Conservation (phyloP, 768 basidiomycete species). For the Psilocybe cubensis region DNA sequence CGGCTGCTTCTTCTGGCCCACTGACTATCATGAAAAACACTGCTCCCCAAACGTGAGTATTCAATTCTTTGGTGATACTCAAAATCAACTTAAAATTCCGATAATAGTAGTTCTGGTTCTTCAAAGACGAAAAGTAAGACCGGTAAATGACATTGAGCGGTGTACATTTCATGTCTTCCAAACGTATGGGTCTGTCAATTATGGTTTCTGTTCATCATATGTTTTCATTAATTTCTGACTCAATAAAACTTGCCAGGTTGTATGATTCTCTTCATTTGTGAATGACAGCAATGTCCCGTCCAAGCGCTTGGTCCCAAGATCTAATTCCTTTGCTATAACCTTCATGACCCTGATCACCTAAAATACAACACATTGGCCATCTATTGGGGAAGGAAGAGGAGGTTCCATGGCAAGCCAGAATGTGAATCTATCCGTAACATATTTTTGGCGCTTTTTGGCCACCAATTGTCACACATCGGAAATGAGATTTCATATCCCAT, state of each 20-base stretch:
- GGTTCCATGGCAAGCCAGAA: neutral
- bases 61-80: neutral
- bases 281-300: constrained; percentile 2
- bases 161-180: constrained; percentile 7
- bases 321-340: neutral
- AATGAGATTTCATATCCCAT: constrained; percentile 5
- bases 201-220: neutral
- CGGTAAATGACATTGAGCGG: constrained; percentile 17
- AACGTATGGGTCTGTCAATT: constrained; percentile 7
- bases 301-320: constrained; percentile 11
- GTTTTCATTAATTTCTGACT: constrained; percentile 7
- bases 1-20: constrained; percentile 87
- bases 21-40: constrained; percentile 90
- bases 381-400: neutral
- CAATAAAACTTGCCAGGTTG: constrained; percentile 4
- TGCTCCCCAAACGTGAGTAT: constrained; percentile 45
- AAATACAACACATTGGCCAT: neutral
- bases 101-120: constrained; percentile 7
- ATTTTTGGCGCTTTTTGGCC: neutral
- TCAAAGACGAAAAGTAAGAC: constrained; percentile 19
- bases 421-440: neutral
- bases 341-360: neutral
- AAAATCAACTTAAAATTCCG: neutral
- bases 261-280: constrained; percentile 6
- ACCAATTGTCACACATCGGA: constrained; percentile 2